Evolutionary conservation across 2,329 filamentous ascomycete genomes (phyloP).

Genomic region (Penicillium sp.): DNA sequence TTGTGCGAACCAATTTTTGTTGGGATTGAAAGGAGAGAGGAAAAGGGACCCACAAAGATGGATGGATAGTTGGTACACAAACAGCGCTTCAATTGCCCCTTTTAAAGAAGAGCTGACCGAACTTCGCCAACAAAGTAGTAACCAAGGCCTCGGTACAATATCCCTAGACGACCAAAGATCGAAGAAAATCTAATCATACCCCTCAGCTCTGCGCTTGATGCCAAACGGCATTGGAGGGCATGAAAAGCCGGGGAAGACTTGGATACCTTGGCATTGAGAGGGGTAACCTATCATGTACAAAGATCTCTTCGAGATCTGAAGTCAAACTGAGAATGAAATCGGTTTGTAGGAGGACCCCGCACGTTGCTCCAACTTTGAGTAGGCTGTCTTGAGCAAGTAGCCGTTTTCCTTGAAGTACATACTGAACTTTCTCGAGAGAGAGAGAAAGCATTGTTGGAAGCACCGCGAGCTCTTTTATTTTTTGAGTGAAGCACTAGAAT

Average conservation of each 20-base stretch:
- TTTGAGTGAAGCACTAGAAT: not conserved
- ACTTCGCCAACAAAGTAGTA: not conserved
- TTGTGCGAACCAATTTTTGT: not conserved
- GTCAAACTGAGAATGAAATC: not conserved
- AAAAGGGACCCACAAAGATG: not conserved
- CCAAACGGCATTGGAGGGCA: not conserved
- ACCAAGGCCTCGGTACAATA: not conserved
- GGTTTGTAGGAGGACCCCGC: not conserved
- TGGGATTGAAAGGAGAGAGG: not conserved
- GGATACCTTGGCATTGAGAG: not conserved
- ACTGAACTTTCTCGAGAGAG: not conserved
- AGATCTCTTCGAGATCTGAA: not conserved
- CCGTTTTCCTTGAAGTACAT: not conserved
- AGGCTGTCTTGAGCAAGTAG: not conserved
- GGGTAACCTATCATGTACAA: not conserved
- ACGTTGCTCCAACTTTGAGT: not conserved
- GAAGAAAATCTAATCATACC: not conserved
- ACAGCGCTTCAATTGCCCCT: not conserved
- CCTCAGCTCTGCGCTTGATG: not conserved
- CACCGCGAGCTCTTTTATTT: not conserved
- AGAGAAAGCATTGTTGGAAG: not conserved
- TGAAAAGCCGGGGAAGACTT: not conserved
- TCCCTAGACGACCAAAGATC: not conserved
- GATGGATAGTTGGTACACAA: not conserved
- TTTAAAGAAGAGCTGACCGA: not conserved